These are phyloP conservation scores for Melampsora abietis-canadensis DNA, from an alignment of 1,284 basidiomycete genomes.

Conservation along the genomic window DNA sequence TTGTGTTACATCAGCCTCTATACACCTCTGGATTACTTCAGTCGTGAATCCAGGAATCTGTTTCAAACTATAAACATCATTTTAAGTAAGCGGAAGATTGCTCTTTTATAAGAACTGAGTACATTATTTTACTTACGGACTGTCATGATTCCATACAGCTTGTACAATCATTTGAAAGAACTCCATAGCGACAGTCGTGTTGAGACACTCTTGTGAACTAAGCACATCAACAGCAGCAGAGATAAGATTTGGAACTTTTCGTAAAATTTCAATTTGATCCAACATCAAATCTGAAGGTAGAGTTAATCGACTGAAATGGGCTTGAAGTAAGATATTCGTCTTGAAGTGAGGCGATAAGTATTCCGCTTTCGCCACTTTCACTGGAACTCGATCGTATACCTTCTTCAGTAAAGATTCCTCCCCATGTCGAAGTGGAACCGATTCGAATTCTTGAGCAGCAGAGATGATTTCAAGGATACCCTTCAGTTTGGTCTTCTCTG, in stretches of 20 bases:
- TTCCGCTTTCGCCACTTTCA: conserved; percentile 70
- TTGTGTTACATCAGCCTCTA: conserved; percentile 71
- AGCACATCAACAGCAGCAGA: conserved; percentile 91
- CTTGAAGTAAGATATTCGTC: conserved; percentile 91
- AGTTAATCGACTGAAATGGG: conserved; percentile 88
- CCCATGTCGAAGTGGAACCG: conserved; percentile 79
- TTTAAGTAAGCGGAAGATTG: too few relatives aligned
- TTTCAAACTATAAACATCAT: conserved; percentile 20
- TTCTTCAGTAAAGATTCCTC: conserved; percentile 55
- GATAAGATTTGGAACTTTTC: conserved; percentile 73
- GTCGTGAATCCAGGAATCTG: conserved; percentile 42
- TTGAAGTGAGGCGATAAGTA: conserved; percentile 96
- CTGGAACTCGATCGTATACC: conserved; percentile 94
- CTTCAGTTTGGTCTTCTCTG: conserved; percentile 95
- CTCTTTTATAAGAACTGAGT: too few relatives aligned
- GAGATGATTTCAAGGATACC: conserved; percentile 93
- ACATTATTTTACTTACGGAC: conserved; percentile 45
- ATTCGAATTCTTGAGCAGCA: conserved; percentile 93
- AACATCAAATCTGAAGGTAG: conserved; percentile 88
- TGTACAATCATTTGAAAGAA: conserved; percentile 99
- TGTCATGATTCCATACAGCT: conserved; percentile 87
- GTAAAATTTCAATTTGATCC: conserved; percentile 80
- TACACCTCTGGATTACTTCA: conserved; percentile 73
- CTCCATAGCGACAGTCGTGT: conserved; percentile 95
- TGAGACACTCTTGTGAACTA: conserved; percentile 92